Base-by-base conservation (phyloP, 2,329 filamentous ascomycete genomes). In the Cladophialophora psammophila region DNA sequence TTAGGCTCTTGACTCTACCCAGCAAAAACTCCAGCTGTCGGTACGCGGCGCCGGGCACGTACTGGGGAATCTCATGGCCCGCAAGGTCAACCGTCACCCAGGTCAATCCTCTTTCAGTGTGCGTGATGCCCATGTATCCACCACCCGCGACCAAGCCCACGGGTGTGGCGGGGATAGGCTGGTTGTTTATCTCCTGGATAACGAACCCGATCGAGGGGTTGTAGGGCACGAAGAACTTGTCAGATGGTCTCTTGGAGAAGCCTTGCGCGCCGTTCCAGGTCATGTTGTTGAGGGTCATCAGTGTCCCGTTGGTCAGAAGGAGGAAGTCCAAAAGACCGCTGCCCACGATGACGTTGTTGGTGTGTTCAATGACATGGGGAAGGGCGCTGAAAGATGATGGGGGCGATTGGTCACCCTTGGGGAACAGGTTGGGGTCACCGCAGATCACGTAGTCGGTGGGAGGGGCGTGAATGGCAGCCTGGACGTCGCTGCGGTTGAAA, bases 1-100 rank as follows among this genome's bases (percentile, higher is more conserved):
- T 70, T 38, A 72, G 42, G 45, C 60, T 69, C 12, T 66, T 62
- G 54, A 70, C 87, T 45, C 91, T 81, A 0, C 92, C 92, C 1
- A 96, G 82, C 72, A 95, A 76, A 73, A 91, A 90, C 81, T 95
- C 91, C 20, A 95, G 76, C 65, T 92, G 89, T 38, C 91, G 82
- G 75, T 91, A 92, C 0, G 89, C 85, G 0, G 88, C 89, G 13
- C 83, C 85, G 0, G 91, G 89, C 18, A 87, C 85, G 74, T 91
- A 93, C 77, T 91, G 87, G 0, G 85, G 85, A 5, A 86, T 76
- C 68, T 78, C 71, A 56, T 75, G 74, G n/a, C 74, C 74, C n/a
- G 71, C 66, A 31, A 74, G 56, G 8, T 73, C 40, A 9, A 74
- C 71, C 12, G 65, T 60, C 20, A 69, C 69, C 67, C 82, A 84